phyloP scores from a whole-genome alignment of 257 asterid genomes.

The Paulownia fortunei region DNA sequence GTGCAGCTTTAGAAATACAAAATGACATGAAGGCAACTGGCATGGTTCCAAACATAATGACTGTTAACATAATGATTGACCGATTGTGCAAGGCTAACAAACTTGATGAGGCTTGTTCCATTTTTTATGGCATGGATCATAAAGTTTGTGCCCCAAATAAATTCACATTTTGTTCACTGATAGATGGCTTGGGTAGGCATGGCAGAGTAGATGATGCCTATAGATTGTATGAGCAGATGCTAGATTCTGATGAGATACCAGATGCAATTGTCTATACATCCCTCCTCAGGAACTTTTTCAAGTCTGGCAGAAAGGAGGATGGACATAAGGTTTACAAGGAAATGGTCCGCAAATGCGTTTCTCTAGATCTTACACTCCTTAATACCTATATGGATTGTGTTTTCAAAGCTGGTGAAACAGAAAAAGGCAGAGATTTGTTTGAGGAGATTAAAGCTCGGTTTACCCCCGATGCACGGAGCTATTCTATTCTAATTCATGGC shows the following conservation, averaged over 20 bases:
- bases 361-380: constrained; percentile 78
- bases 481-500: constrained; percentile 89
- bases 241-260: constrained; percentile 63
- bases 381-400: constrained; percentile 92
- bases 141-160: constrained; percentile 71
- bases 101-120: constrained; percentile 75
- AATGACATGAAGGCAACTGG: constrained; percentile 72
- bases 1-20: constrained; percentile 69
- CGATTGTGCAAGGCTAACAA: constrained; percentile 89
- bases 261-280: constrained; percentile 85
- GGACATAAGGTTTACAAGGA: constrained; percentile 94
- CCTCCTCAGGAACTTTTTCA: constrained; percentile 84
- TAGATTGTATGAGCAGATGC: constrained; percentile 81
- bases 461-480: constrained; percentile 83
- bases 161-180: constrained; percentile 80
- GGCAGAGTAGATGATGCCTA: constrained; percentile 91
- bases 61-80: constrained; percentile 89
- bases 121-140: constrained; percentile 75
- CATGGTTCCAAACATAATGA: constrained; percentile 70
- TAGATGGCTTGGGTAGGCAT: constrained; percentile 91
- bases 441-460: constrained; percentile 72
- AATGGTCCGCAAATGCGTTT: constrained; percentile 63
- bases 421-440: constrained; percentile 80
- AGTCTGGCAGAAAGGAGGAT: constrained; percentile 76
- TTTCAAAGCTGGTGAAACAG: constrained; percentile 82